A percentile compares a stretch with the other conserved stretches of the same genome.
Evolutionary conservation across 1,284 basidiomycete species (phyloP).

Genomic region (Ganoderma meredithae): DNA sequence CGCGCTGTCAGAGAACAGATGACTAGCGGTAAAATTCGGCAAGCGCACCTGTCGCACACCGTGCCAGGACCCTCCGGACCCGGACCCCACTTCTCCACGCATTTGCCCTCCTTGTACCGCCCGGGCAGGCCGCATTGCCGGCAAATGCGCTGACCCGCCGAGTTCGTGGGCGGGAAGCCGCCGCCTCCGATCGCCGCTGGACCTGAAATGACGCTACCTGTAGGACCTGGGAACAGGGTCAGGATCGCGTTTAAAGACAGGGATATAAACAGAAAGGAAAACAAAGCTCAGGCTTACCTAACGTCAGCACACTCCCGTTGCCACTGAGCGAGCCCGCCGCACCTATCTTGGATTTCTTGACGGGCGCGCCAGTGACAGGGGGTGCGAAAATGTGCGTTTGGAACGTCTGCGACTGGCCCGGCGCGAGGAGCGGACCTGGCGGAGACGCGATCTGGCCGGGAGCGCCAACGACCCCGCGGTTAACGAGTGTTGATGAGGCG

Average conservation of each 20-base stretch:
- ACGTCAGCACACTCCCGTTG: conserved; percentile 38
- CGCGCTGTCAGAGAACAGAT: too few relatives aligned
- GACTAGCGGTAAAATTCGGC: conserved; percentile 17
- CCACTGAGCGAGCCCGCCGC: conserved; percentile 29
- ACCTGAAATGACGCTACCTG: conserved; percentile 39
- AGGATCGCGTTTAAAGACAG: too few relatives aligned
- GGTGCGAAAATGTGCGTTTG: conserved; percentile 76
- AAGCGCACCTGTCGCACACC: conserved; percentile 75
- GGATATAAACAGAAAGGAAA: too few relatives aligned
- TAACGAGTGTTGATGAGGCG: conserved; percentile 30
- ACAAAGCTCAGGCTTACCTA: conserved; percentile 34
- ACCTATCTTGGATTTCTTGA: conserved; percentile 54
- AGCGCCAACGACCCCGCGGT: conserved; percentile 8
- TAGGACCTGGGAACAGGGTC: conserved; percentile 32
- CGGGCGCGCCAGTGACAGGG: conserved; percentile 70
- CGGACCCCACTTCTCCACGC: conserved; percentile 88
- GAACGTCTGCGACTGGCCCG: conserved; percentile 54
- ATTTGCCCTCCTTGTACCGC: conserved; percentile 84
- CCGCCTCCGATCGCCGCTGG: conserved; percentile 41
- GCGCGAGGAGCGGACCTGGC: conserved; percentile 44
- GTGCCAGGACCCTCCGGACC: conserved; percentile 84
- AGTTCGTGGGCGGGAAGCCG: conserved; percentile 63
- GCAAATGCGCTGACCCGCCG: conserved; percentile 74
- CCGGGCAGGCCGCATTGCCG: conserved; percentile 73
- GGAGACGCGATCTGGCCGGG: conserved; percentile 24